phyloP scores from a whole-genome alignment of 2,329 filamentous ascomycete species.

The Arthrobotrys sinensis region DNA sequence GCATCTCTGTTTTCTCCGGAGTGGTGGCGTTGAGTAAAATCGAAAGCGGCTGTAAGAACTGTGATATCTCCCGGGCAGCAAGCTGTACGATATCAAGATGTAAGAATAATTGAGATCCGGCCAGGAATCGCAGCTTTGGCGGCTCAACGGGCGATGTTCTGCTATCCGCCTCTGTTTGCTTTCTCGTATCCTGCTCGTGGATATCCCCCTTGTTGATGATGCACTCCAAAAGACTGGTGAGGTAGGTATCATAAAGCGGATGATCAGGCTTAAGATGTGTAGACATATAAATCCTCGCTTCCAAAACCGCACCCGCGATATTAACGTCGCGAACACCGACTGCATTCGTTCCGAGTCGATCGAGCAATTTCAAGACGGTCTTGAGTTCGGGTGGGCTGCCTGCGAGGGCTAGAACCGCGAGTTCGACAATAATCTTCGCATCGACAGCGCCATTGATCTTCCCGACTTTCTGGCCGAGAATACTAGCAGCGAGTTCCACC shows the following conservation, averaged over 20 bases:
- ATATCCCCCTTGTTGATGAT: conserved; percentile 93
- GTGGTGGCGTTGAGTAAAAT: conserved; percentile 80
- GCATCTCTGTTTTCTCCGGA: conserved; percentile 66
- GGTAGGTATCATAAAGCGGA: conserved; percentile 84
- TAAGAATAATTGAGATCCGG: conserved; percentile 55
- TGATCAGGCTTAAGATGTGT: conserved; percentile 78
- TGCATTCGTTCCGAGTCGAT: conserved; percentile 80
- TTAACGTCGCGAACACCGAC: conserved; percentile 78
- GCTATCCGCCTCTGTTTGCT: conserved; percentile 80
- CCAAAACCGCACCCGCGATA: conserved; percentile 81
- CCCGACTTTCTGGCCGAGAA: conserved; percentile 94
- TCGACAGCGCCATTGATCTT: conserved; percentile 86
- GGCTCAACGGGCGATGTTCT: conserved; percentile 52
- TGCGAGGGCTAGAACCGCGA: conserved; percentile 81
- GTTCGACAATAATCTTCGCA: conserved; percentile 85
- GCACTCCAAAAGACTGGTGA: conserved; percentile 85
- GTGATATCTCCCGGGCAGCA: conserved; percentile 87
- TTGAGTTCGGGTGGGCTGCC: conserved; percentile 87
- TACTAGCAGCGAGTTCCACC: conserved; percentile 90
- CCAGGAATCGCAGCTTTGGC: conserved; percentile 57
- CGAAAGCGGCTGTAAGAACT: conserved; percentile 89
- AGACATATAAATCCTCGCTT: conserved; percentile 85
- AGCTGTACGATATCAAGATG: conserved; percentile 68
- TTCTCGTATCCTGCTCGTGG: conserved; percentile 80
- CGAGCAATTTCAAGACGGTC: conserved; percentile 86